Percentiles rank a stretch among this genome's conserved stretches.
Conservation (phyloP, 257 asterid species). For the Cynanchum wilfordii region DNA sequence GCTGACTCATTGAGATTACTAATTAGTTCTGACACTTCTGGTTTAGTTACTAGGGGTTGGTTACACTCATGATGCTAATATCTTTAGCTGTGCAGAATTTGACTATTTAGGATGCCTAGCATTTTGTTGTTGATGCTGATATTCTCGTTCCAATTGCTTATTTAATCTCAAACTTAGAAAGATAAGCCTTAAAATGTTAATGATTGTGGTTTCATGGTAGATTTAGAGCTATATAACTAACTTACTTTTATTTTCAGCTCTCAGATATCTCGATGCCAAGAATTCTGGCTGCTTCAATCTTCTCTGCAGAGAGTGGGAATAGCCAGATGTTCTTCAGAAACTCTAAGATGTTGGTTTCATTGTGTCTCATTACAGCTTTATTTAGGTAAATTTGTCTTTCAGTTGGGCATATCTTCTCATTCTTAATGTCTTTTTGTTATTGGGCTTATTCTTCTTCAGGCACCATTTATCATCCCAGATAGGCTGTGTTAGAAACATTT, state of each 20-base stretch:
- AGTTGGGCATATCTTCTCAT: background rate
- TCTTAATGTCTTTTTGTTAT: background rate
- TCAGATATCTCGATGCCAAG: conserved; percentile 88
- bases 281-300: conserved; percentile 76
- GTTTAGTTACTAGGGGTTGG: background rate
- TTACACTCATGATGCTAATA: background rate
- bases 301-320: conserved; percentile 78
- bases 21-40: background rate
- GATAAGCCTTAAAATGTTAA: background rate
- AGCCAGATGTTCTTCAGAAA: conserved; percentile 57
- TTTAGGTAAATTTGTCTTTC: conserved; percentile 57
- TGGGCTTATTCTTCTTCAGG: background rate
- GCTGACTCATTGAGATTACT: background rate
- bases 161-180: background rate
- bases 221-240: background rate
- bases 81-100: background rate
- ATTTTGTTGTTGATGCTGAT: background rate
- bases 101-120: background rate
- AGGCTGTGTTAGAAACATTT: background rate
- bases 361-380: conserved; percentile 68
- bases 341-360: conserved; percentile 52
- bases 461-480: background rate
- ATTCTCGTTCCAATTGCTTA: background rate
- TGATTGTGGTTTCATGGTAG: background rate
- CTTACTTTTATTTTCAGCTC: conserved; percentile 36